Conservation (phyloP, 2,329 filamentous ascomycete species). For the Penicillium sp. region DNA sequence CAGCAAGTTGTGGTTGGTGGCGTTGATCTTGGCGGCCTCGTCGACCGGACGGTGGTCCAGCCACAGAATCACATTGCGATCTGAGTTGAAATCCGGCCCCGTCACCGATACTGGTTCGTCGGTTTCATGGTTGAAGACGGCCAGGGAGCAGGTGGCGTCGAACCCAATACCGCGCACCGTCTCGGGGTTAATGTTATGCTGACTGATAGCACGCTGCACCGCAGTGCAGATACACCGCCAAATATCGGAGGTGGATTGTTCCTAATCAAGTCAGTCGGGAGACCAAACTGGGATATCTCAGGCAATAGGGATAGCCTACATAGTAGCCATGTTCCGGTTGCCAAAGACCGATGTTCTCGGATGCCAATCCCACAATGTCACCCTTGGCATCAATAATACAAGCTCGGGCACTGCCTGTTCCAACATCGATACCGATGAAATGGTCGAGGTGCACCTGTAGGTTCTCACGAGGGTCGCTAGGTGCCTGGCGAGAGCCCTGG, state of each 20-base stretch:
- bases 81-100: slow-evolving; percentile 77
- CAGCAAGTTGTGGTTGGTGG: slow-evolving; percentile 83
- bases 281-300: not conserved
- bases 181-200: slow-evolving; percentile 70
- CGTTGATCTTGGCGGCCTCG: slow-evolving; percentile 91
- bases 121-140: slow-evolving; percentile 83
- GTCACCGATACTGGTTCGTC: slow-evolving; percentile 90
- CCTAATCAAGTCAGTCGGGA: slow-evolving; percentile 48
- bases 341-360: slow-evolving; percentile 74
- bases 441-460: slow-evolving; percentile 54
- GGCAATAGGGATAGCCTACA: slow-evolving; percentile 44
- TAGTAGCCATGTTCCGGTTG: slow-evolving; percentile 71
- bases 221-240: slow-evolving; percentile 92
- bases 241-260: slow-evolving; percentile 97
- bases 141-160: slow-evolving; percentile 95
- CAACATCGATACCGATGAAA: slow-evolving; percentile 87
- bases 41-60: slow-evolving; percentile 88
- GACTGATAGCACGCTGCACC: slow-evolving; percentile 72
- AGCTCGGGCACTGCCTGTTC: slow-evolving; percentile 88
- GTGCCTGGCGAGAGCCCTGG: slow-evolving; percentile 35
- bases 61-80: slow-evolving; percentile 95
- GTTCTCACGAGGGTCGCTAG: slow-evolving; percentile 51
- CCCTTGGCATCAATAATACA: slow-evolving; percentile 91
- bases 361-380: slow-evolving; percentile 70
- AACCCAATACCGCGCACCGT: slow-evolving; percentile 89